These are phyloP conservation scores for Scenedesmus sp. DNA, from an alignment of 163 green algal species.

Conservation along the genomic window DNA sequence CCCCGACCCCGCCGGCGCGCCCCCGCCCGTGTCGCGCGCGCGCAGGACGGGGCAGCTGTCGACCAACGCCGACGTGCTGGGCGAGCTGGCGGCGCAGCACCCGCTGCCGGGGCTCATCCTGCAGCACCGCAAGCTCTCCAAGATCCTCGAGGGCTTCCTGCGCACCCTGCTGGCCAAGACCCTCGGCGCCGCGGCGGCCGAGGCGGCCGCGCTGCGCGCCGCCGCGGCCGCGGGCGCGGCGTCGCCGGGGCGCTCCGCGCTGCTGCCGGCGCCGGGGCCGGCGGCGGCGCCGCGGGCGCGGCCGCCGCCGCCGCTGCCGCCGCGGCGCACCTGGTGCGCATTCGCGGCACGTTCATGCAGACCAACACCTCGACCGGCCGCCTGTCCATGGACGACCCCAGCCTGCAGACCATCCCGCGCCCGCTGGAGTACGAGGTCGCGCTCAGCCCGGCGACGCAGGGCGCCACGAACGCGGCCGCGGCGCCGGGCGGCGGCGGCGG, in stretches of 20 bases:
- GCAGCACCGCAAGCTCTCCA: constrained; percentile 73
- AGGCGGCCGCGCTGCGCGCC: neutral
- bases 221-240: neutral
- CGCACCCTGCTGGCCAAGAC: constrained; percentile 43
- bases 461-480: neutral
- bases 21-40: neutral
- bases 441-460: neutral
- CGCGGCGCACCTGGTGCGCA: constrained; percentile 27
- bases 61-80: constrained; percentile 56
- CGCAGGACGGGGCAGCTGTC: constrained; percentile 27
- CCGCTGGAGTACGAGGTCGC: constrained; percentile 57
- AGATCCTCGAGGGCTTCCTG: constrained; percentile 62
- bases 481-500: neutral
- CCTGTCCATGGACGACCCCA: constrained; percentile 83
- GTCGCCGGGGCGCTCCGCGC: neutral
- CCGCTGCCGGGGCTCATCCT: constrained; percentile 64
- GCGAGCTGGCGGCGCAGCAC: constrained; percentile 49
- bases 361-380: constrained; percentile 77
- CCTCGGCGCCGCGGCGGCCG: neutral
- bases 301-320: neutral
- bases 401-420: constrained; percentile 59
- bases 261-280: neutral
- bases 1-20: too few relatives aligned
- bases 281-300: neutral
- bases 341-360: constrained; percentile 71